A percentile compares a stretch with the other conserved stretches of the same genome.
Evolutionary conservation across 441 rosid species (phyloP).

Genomic region (Hura crepitans): DNA sequence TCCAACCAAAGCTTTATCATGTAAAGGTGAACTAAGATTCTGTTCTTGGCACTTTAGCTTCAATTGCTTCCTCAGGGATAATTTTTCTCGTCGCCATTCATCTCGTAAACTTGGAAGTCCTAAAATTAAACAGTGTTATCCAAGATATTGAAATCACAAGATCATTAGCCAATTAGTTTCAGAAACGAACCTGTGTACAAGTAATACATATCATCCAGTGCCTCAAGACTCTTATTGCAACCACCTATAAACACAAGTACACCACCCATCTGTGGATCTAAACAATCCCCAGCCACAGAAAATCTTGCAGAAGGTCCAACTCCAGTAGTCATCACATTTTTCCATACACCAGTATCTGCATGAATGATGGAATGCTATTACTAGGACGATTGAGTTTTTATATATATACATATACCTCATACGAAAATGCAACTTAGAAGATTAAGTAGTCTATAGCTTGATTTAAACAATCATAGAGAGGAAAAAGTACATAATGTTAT

Average conservation of each 20-base stretch:
- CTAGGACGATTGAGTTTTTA: conserved; percentile 8
- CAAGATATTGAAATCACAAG: conserved; percentile 3
- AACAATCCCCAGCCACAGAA: conserved; percentile 81
- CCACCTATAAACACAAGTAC: conserved; percentile 84
- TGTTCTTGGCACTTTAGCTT: conserved; percentile 90
- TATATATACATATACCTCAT: too few species aligned
- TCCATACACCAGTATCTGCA: conserved; percentile 81
- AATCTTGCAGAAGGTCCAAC: conserved; percentile 90
- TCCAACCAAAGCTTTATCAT: conserved; percentile 50
- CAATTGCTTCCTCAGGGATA: conserved; percentile 85
- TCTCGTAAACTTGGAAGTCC: conserved; percentile 51
- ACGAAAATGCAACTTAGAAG: too few species aligned
- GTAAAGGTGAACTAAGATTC: conserved; percentile 42
- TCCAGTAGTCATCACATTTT: conserved; percentile 58
- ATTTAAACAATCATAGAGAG: neutral
- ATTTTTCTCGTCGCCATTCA: conserved; percentile 57
- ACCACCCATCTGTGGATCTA: conserved; percentile 76
- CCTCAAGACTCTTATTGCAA: conserved; percentile 89
- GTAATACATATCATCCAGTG: conserved; percentile 86
- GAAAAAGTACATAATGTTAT: neutral
- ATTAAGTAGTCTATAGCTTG: conserved; percentile 7
- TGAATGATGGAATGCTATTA: conserved; percentile 13
- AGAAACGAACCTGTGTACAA: conserved; percentile 65
- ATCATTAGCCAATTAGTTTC: conserved; percentile 11
- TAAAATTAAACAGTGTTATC: conserved; percentile 29